phyloP scores from a whole-genome alignment of 1,139 yeast genomes.

The Nakaseomyces delphensis region DNA sequence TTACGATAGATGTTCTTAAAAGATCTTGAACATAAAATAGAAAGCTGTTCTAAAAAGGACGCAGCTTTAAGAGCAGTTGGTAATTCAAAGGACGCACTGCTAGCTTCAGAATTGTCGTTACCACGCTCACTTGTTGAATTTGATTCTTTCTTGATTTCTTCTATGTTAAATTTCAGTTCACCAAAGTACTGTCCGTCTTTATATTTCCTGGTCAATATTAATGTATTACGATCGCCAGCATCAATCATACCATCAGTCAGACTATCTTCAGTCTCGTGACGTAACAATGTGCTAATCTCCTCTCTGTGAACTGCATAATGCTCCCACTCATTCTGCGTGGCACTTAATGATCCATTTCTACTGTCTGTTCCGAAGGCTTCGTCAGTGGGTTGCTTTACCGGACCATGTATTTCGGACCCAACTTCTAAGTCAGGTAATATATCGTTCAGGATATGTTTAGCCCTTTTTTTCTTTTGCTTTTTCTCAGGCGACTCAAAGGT shows the following conservation, averaged over 20 bases:
- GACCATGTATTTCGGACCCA: not conserved
- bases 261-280: constrained; percentile 22
- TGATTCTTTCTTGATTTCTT: constrained; percentile 28
- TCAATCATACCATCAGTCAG: constrained; percentile 7
- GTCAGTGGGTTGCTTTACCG: constrained; percentile 8
- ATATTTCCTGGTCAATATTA: constrained; percentile 36
- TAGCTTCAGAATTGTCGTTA: constrained; percentile 19
- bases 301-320: constrained; percentile 82
- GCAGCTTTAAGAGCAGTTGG: constrained; percentile 39
- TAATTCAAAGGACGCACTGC: constrained; percentile 26
- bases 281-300: constrained; percentile 40
- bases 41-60: constrained; percentile 50
- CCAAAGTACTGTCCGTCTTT: constrained; percentile 43
- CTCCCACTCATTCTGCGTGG: constrained; percentile 75
- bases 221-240: constrained; percentile 17
- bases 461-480: constrained; percentile 9
- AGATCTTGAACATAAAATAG: constrained; percentile 70
- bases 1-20: constrained; percentile 88
- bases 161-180: constrained; percentile 44
- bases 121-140: constrained; percentile 6
- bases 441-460: not conserved
- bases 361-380: constrained; percentile 10
- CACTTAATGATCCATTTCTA: constrained; percentile 30
- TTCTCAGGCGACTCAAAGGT: constrained; percentile 50
- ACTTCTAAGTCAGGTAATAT: constrained; percentile 3